Percentiles rank a stretch among this genome's conserved stretches.
phyloP scores from a whole-genome alignment of 2,329 filamentous ascomycete species.

The Lecanosticta acicola region DNA sequence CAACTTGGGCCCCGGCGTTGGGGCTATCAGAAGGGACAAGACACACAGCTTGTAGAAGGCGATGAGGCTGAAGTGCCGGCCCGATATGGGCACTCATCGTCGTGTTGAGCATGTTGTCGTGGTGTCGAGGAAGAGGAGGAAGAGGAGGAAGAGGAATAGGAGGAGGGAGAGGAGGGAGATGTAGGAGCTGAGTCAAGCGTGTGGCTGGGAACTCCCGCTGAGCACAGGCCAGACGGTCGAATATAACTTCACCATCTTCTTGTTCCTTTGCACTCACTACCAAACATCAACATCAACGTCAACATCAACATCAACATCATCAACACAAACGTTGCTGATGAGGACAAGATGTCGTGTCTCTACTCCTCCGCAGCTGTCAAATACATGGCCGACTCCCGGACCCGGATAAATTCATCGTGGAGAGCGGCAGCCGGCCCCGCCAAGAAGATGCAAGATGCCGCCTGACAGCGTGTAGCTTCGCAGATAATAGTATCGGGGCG shows the following conservation, averaged over 20 bases:
- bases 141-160: background rate
- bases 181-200: background rate
- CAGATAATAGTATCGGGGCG: background rate
- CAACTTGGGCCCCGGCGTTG: slow-evolving; percentile 48
- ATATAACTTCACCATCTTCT: too few relatives aligned
- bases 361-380: too few relatives aligned
- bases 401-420: background rate
- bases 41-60: slow-evolving; percentile 20
- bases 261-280: too few relatives aligned
- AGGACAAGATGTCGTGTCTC: too few relatives aligned
- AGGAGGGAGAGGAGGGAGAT: background rate
- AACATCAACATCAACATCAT: too few relatives aligned
- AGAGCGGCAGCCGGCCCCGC: background rate
- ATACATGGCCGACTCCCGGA: too few relatives aligned
- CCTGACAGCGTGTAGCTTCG: background rate
- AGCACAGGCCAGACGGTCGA: too few relatives aligned
- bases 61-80: slow-evolving; percentile 12
- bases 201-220: too few relatives aligned
- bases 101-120: slow-evolving; percentile 15
- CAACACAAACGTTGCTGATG: too few relatives aligned
- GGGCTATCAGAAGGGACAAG: slow-evolving; percentile 44
- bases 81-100: slow-evolving; percentile 15
- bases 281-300: too few relatives aligned
- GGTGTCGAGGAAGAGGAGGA: slow-evolving; percentile 9
- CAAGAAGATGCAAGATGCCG: background rate